phyloP scores from a whole-genome alignment of 805 yeast genomes.

The Schizosaccharomyces lindneri region DNA sequence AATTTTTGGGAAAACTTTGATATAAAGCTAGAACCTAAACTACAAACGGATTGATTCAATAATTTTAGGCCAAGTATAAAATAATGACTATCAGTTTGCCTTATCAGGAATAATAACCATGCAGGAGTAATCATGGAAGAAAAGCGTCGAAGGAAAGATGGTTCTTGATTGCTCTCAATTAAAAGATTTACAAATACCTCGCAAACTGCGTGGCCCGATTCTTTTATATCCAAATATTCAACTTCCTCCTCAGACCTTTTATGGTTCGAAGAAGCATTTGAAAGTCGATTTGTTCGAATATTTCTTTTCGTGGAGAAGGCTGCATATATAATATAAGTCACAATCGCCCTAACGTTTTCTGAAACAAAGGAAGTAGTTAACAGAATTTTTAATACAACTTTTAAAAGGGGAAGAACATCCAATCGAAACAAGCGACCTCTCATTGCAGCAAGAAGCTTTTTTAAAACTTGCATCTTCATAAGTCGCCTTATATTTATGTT shows the following conservation, averaged over 20 bases:
- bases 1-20: slow-evolving; percentile 18
- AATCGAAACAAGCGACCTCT: slow-evolving; percentile 19
- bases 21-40: slow-evolving; percentile 23
- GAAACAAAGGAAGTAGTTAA: slow-evolving; percentile 26
- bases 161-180: slow-evolving; percentile 18
- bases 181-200: slow-evolving; percentile 15
- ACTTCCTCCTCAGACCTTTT: neutral
- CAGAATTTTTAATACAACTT: slow-evolving; percentile 19
- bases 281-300: neutral
- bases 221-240: neutral
- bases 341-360: slow-evolving; percentile 28
- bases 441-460: slow-evolving; percentile 25
- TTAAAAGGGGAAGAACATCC: slow-evolving; percentile 17
- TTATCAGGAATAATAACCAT: slow-evolving; percentile 34
- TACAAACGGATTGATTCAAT: slow-evolving; percentile 24
- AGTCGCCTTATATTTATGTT: slow-evolving; percentile 29
- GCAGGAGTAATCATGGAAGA: neutral
- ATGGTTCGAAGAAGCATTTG: neutral
- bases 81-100: slow-evolving; percentile 17
- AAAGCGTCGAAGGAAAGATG: slow-evolving; percentile 15
- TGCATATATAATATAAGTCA: slow-evolving; percentile 27
- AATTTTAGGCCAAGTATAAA: slow-evolving; percentile 19
- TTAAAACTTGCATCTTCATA: slow-evolving; percentile 23
- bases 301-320: slow-evolving; percentile 10
- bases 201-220: neutral